Conservation (phyloP, 2,329 filamentous ascomycete species). For the Tolypocladium sp. region DNA sequence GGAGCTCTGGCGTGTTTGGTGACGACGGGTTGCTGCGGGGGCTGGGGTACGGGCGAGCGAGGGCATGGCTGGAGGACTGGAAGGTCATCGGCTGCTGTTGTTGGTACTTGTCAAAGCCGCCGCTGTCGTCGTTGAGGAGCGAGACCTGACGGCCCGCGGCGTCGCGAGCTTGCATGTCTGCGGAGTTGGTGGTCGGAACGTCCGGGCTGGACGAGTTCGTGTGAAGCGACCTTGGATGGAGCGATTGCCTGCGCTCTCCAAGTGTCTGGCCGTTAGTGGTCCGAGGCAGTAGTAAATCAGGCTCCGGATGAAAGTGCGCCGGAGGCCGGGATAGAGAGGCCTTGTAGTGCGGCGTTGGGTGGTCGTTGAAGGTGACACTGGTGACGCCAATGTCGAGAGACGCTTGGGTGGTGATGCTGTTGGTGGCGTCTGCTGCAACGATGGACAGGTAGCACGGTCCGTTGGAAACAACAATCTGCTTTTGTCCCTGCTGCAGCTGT, state of each 20-base stretch:
- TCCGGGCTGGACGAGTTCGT: neutral
- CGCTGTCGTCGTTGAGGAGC: constrained; percentile 46
- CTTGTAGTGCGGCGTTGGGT: neutral
- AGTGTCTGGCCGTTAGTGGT: neutral
- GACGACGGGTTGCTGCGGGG: constrained; percentile 34
- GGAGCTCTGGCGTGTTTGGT: constrained; percentile 46
- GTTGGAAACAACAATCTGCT: neutral
- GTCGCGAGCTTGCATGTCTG: constrained; percentile 43
- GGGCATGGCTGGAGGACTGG: constrained; percentile 22
- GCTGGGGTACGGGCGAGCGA: constrained; percentile 23
- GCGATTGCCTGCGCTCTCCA: neutral
- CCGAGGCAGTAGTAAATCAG: neutral
- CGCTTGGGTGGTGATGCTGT: neutral
- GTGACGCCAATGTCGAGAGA: neutral
- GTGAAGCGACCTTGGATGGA: neutral
- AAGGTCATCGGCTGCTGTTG: constrained; percentile 21
- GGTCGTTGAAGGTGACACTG: neutral
- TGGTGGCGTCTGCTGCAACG: neutral
- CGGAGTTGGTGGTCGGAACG: neutral
- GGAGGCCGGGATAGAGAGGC: neutral
- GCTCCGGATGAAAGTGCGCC: neutral
- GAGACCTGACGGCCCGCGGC: constrained; percentile 49
- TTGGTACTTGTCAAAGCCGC: constrained; percentile 6
- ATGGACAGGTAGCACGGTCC: neutral
- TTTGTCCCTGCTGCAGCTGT: neutral